These are phyloP conservation scores for Boletus rubroflammeus DNA, from an alignment of 768 basidiomycete species.

Conservation along the genomic window DNA sequence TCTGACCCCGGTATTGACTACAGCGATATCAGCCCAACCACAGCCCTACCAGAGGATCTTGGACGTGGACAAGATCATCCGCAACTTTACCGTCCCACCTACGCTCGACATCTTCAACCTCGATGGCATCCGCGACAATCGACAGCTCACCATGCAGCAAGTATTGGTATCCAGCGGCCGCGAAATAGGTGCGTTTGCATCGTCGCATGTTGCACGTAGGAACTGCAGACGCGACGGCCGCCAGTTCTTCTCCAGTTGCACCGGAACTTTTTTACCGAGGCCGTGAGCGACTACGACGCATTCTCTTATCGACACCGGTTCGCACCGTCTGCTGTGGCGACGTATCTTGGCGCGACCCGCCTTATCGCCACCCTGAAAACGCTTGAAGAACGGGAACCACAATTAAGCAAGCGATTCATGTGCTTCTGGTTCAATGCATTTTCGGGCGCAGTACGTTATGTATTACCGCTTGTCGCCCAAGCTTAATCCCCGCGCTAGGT, in stretches of 20 bases:
- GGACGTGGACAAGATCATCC: slow-evolving; percentile 49
- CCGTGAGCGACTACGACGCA: slow-evolving; percentile 49
- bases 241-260: slow-evolving; percentile 66
- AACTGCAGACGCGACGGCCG: slow-evolving; percentile 4
- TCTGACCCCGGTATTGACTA: slow-evolving; percentile 59
- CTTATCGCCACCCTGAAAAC: slow-evolving; percentile 55
- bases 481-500: slow-evolving; percentile 37
- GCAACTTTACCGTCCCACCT: slow-evolving; percentile 53
- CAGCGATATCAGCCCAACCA: slow-evolving; percentile 50
- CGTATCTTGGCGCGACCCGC: slow-evolving; percentile 55
- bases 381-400: slow-evolving; percentile 55
- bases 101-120: slow-evolving; percentile 43
- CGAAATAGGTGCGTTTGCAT: slow-evolving; percentile 49
- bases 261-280: slow-evolving; percentile 62
- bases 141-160: slow-evolving; percentile 62
- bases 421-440: slow-evolving; percentile 75
- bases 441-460: slow-evolving; percentile 58
- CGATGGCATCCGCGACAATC: slow-evolving; percentile 37
- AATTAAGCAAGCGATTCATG: slow-evolving; percentile 61
- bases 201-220: slow-evolving; percentile 12
- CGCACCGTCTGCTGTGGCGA: slow-evolving; percentile 69
- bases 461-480: background rate
- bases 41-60: slow-evolving; percentile 51
- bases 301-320: slow-evolving; percentile 60
- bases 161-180: slow-evolving; percentile 57